Evolutionary conservation across 371 early-diverging fungal species (phyloP).

Genomic region (Mortierella sp.): DNA sequence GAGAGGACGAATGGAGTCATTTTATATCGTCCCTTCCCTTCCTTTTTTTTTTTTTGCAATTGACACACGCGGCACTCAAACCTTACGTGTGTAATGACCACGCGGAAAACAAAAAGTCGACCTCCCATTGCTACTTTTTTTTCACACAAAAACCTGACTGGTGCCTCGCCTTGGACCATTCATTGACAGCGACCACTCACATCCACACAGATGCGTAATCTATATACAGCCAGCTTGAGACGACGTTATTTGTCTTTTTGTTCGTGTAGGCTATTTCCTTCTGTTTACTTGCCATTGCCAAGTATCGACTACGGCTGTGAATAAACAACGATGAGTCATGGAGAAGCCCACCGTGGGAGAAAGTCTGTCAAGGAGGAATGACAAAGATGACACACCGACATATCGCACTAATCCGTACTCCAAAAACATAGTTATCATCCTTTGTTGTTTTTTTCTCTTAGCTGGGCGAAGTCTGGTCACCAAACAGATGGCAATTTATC

Average conservation of each 20-base stretch:
- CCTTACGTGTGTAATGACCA: neutral
- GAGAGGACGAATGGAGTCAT: neutral
- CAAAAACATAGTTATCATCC: too few species aligned
- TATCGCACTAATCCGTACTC: too few species aligned
- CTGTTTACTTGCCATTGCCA: neutral
- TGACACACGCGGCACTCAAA: neutral
- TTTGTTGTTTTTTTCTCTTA: too few species aligned
- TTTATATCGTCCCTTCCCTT: neutral
- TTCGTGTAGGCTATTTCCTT: neutral
- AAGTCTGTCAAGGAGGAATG: neutral
- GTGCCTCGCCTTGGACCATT: neutral
- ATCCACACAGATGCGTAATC: neutral
- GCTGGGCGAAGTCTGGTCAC: neutral
- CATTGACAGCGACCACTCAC: neutral
- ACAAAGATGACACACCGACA: neutral
- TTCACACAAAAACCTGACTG: neutral
- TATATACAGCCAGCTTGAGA: neutral
- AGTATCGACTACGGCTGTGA: neutral
- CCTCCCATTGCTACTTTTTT: neutral
- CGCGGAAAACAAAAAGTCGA: neutral
- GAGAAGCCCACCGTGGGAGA: neutral
- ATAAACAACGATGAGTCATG: neutral
- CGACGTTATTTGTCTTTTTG: neutral
- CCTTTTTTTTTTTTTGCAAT: neutral
- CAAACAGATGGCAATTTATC: neutral